Evolutionary conservation across 2,329 filamentous ascomycete genomes (phyloP), one percentile per base, ranked within the genome.

Genomic region (Hortaea werneckii): DNA sequence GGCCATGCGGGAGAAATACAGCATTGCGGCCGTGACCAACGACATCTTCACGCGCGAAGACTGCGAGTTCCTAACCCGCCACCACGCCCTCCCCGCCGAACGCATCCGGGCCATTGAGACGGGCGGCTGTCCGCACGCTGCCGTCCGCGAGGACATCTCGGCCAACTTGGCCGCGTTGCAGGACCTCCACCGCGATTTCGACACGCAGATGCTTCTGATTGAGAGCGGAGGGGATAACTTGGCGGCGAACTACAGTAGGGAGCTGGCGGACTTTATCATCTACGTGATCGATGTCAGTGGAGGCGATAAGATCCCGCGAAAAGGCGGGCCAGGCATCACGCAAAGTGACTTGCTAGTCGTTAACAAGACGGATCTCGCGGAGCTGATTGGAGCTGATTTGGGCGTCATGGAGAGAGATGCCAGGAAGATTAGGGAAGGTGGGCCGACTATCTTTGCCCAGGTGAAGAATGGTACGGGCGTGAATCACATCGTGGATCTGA

Each of bases 21-120:
- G 82, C 62, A 85, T 98, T 60, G 92, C 92, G 1, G 92, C 88
- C 49, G 90, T 98, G 20, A 98, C 92, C 42, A 96, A 96, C 75
- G 90, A 96, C 74, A 96, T 96, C 74, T 96, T 96, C 75, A 96
- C 90, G 20, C 84, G 76, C 54, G 92, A 98, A 71, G 92, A 98
- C 74, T 89, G 89, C 72, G 92, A 96, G 68, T 98, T 98, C 72
- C 81, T 98, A 27, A 94, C 87, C 48, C 81, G 82, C 47, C 77
- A 95, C 75, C 76, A 79, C 54, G 92, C 92, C 5, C 82, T 96
- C 0, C 84, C 89, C 0, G 77, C 89, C 5, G 67, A 77, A 28
- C 86, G 90, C 49, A 96, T 96, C 71, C 80, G 84, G 50, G 92
- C 92, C 62, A 96, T 98, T 67, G 92, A 98, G 70, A 98, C 92